Base-by-base conservation (phyloP, 805 yeast genomes). In the Starmera quercuum region DNA sequence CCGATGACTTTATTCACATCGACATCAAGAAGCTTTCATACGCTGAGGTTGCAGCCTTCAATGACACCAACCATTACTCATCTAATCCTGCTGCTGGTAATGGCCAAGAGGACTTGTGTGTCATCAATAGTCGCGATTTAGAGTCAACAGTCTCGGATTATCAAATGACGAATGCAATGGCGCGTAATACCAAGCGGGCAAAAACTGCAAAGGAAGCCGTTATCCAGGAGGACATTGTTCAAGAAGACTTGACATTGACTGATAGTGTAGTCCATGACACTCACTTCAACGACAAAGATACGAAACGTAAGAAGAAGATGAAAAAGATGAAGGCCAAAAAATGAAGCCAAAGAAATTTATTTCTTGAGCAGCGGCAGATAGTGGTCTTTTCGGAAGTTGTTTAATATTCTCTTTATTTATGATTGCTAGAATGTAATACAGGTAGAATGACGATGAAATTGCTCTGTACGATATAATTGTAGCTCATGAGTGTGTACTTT, bases 21-120 rank as follows among this genome's bases (percentile, higher is more conserved):
- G 62, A 63, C 31, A 49, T 69, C 27, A 64, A 74, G 34, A 60
- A 64, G 35, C 50, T 71, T 45, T 67, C 76, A 7, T 72, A 72
- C 46, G 75, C 75, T 10, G 78, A 73, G 53, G 75, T 65, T 17
- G 73, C 73, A 10, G 51, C 65, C 1, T 46, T 62, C 33, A 52
- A 39, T 14, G 35, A 44, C 2, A 18, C 12, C 18, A 26, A 15
- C 19, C 17, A 20, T 24, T 29, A 10, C 10, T 19, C 12, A 7
- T 8, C 8, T 12, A 26, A 26, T 14, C n/a, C 19, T 11, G 3
- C 14, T 16, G 28, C 14, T 23, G 33, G 10, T 16, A 21, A 21
- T 13, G 15, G 15, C 15, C 17, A 25, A 7, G 12, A 5, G 10
- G 16, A 25, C 12, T 12, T 12, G 6, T 18, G 10, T 5, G 41